These are phyloP conservation scores for Elaeagnus macrophylla DNA, from an alignment of 306 rosid species.

Conservation along the genomic window DNA sequence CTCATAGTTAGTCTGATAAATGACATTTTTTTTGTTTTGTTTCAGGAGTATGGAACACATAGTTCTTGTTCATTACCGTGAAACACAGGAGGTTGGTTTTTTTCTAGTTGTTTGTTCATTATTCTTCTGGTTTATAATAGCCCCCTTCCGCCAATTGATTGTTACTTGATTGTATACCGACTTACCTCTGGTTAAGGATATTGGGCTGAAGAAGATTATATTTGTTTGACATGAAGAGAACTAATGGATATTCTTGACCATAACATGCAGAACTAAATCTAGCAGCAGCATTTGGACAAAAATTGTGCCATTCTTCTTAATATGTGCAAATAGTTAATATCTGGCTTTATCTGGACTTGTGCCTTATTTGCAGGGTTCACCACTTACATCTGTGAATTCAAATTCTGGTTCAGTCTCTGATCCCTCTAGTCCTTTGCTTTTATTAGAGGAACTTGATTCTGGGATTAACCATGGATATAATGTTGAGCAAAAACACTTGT, in stretches of 20 bases:
- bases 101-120: conserved; percentile 1
- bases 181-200: neutral
- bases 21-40: conserved; percentile 21
- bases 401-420: conserved; percentile 65
- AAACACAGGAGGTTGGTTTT: conserved; percentile 69
- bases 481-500: conserved; percentile 40
- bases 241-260: neutral
- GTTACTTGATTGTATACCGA: neutral
- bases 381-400: conserved; percentile 59
- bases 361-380: conserved; percentile 66
- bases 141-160: neutral
- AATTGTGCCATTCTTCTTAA: conserved; percentile 8
- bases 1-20: conserved; percentile 7
- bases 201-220: neutral
- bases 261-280: conserved; percentile 5
- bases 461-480: conserved; percentile 35
- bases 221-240: neutral
- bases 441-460: conserved; percentile 75
- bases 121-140: conserved; percentile 7
- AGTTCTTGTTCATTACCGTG: conserved; percentile 98
- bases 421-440: conserved; percentile 44
- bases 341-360: conserved; percentile 19
- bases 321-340: conserved; percentile 12
- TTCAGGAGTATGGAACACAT: conserved; percentile 92
- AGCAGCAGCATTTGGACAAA: neutral